Evolutionary conservation across 2,329 filamentous ascomycete genomes (phyloP), one percentile per base, ranked within the genome.

Genomic region (Corinectria fuckeliana): DNA sequence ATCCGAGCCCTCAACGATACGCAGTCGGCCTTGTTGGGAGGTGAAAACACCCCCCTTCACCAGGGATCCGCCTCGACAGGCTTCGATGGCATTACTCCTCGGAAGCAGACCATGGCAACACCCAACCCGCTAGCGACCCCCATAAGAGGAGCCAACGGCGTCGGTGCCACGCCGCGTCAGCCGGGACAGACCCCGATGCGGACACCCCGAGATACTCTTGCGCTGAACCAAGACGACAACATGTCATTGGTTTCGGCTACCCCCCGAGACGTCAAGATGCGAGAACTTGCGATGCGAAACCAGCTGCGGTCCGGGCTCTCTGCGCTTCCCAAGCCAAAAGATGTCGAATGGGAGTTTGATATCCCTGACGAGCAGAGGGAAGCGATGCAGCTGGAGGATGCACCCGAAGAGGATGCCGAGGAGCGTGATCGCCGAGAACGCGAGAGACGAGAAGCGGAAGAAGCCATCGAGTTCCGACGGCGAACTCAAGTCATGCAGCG

Each of bases 61-160:
- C 91, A 97, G 71, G 92, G 92, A 5, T 79, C 84, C 42, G 88
- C 86, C 3, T 96, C 93, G 10, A 96, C 93, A 6, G 93, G 93
- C 0, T 96, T 97, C 69, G 91, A 95, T 68, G 90, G 93, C 36
- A 90, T 91, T 39, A 86, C 92, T 1, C 93, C 94, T 34, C 87
- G 91, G 57, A 90, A 88, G 70, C 91, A 97, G 62, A 83, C 88
- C 30, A 86, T 94, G 56, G 85, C 93, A n/a, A 99, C 95, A 0
- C 95, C 95, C 0, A 99, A 99, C 72, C 95, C 95, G 0, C 84
- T 99, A 81, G 93, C 95, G 1, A 99, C 95, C 0, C 95, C 95
- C 1, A 84, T 96, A 65, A 85, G 91, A 53, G 85, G 80, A 38
- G 76, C 80, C 2, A 85, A 84, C 61, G 90, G 87, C 21, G 80